Conservation (phyloP, 805 yeast genomes). For the Candida wancherniae region DNA sequence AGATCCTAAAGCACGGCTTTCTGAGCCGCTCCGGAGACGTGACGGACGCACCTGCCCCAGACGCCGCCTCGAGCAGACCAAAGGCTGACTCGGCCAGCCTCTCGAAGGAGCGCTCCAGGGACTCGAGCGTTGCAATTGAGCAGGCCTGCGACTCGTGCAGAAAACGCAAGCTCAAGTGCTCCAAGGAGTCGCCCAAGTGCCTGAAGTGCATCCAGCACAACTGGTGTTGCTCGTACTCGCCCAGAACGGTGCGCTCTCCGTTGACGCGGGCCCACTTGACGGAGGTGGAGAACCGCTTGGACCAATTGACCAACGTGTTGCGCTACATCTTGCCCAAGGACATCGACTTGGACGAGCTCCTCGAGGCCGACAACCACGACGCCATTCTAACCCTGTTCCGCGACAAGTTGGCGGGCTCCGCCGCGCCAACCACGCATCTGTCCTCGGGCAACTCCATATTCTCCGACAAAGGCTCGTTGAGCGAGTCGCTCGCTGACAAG, state of each 20-base stretch:
- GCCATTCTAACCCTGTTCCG: conserved; percentile 10
- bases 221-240: conserved; percentile 77
- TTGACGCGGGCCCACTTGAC: conserved; percentile 78
- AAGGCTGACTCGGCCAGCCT: too few species aligned
- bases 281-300: conserved; percentile 54
- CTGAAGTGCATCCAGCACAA: conserved; percentile 65
- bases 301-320: conserved; percentile 27
- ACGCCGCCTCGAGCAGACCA: too few species aligned
- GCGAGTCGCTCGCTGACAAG: conserved; percentile 14
- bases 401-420: conserved; percentile 5
- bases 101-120: too few species aligned
- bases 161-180: conserved; percentile 71
- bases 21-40: too few species aligned
- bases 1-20: too few species aligned
- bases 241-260: conserved; percentile 73
- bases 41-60: too few species aligned
- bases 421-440: conserved; percentile 16
- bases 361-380: conserved; percentile 17
- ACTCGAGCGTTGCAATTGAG: conserved; percentile 35
- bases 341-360: conserved; percentile 18
- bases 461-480: conserved; percentile 19
- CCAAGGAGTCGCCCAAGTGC: conserved; percentile 74
- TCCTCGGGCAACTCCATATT: conserved; percentile 23
- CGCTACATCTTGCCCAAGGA: conserved; percentile 28
- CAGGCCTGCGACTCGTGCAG: conserved; percentile 83